Evolutionary conservation across 2,329 filamentous ascomycete genomes (phyloP), one percentile per base, ranked within the genome.

Genomic region (Venturia aucupariae): DNA sequence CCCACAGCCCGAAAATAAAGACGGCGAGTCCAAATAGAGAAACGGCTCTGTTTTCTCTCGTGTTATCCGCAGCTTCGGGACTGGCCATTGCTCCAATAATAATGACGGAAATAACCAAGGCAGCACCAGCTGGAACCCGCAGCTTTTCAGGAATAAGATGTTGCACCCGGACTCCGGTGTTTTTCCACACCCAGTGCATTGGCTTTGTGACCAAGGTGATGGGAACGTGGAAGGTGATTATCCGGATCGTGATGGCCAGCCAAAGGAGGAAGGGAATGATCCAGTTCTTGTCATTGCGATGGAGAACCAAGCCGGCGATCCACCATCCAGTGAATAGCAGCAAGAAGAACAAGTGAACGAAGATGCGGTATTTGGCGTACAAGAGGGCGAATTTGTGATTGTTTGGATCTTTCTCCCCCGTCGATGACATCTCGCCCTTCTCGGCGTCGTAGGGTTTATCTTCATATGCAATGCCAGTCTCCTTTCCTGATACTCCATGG

Each of bases 191-290:
- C 67, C 80, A 85, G 69, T 84, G 82, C 75, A 90, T 84, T 2
- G 89, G 88, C 66, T 78, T 82, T 66, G 85, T 86, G 68, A 92
- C 75, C 68, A 88, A 78, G 48, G 82, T 82, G 69, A 87, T 84
- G 0, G 90, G 86, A 2, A 93, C 77, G 72, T 90, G 86, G 76
- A 90, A 84, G 73, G 88, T 89, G 72, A 95, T 68, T 60, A 96
- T 74, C 41, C 92, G 88, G 61, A 94, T 78, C 13, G 84, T 85
- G 69, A 95, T 86, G 68, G 80, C 82, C 57, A 96, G 83, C 80
- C 88, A 96, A 59, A 96, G 73, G 61, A 96, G 80, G 76, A 95
- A 94, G 0, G 92, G 91, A 61, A 92, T 84, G 65, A 95, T 76
- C 91, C 91, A 96, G 71, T 90, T 90, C 75, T 83, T 81, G 70